A percentile compares a stretch with the other conserved stretches of the same genome.
Evolutionary conservation across 805 yeast species (phyloP).

Genomic region (Torulaspora indica): DNA sequence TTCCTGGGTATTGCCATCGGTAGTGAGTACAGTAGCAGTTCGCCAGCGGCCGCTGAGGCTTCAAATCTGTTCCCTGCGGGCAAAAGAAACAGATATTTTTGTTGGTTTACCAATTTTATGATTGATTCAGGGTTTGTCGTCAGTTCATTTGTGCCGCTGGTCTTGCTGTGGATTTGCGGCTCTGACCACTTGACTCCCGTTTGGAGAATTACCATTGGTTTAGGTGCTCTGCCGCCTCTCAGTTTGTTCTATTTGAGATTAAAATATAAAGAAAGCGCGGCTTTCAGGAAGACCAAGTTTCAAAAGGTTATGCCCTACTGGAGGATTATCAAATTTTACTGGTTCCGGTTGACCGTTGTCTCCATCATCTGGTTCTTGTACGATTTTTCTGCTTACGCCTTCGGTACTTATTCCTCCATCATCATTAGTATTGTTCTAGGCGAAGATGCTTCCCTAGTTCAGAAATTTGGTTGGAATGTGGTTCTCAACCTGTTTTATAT

Average conservation of each 20-base stretch:
- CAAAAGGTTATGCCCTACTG: conserved; percentile 62
- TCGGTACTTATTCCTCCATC: conserved; percentile 75
- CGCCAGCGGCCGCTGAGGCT: conserved; percentile 91
- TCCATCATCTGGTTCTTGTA: conserved; percentile 86
- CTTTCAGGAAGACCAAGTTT: conserved; percentile 66
- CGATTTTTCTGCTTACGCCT: conserved; percentile 83
- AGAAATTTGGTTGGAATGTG: conserved; percentile 87
- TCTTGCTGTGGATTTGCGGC: conserved; percentile 76
- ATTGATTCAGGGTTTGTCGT: conserved; percentile 84
- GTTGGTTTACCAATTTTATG: conserved; percentile 83
- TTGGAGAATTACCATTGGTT: conserved; percentile 87
- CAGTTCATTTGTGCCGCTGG: conserved; percentile 80
- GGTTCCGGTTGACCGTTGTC: conserved; percentile 70
- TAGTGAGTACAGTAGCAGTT: conserved; percentile 90
- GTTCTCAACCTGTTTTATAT: conserved; percentile 82
- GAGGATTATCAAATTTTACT: conserved; percentile 69
- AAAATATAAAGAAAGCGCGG: conserved; percentile 67
- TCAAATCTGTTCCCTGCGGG: conserved; percentile 75
- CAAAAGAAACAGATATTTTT: conserved; percentile 80
- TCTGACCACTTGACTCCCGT: conserved; percentile 67
- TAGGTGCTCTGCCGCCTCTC: conserved; percentile 86
- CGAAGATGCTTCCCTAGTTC: conserved; percentile 57
- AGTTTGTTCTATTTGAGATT: conserved; percentile 72
- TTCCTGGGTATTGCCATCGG: conserved; percentile 91
- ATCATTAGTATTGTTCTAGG: conserved; percentile 57